Conservation (phyloP, 345 rosid species). For the Aurinia saxatilis region DNA sequence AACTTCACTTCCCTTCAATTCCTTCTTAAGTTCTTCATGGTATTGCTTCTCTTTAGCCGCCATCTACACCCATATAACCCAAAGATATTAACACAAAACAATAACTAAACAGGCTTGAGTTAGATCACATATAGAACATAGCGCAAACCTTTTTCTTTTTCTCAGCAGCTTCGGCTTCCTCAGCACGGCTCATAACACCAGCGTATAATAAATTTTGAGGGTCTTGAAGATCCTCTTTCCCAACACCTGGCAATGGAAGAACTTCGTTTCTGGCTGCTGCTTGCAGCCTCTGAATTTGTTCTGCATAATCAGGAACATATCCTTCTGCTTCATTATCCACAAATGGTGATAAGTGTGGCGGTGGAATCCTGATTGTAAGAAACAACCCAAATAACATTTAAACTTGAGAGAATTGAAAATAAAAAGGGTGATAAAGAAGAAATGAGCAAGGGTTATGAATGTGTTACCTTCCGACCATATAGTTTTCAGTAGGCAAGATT, state of each 20-base stretch:
- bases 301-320: constrained; percentile 86
- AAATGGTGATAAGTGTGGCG: constrained; percentile 89
- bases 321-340: constrained; percentile 88
- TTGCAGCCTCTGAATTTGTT: constrained; percentile 61
- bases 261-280: constrained; percentile 75
- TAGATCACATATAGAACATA: background rate
- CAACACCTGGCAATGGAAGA: constrained; percentile 79
- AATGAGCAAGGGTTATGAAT: background rate
- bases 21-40: constrained; percentile 72
- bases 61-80: constrained; percentile 40
- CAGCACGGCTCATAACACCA: constrained; percentile 59
- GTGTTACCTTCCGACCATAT: constrained; percentile 73
- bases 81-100: background rate
- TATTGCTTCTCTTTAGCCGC: constrained; percentile 65
- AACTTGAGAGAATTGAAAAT: background rate
- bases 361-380: constrained; percentile 48
- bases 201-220: constrained; percentile 68
- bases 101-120: background rate
- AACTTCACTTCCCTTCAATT: constrained; percentile 34
- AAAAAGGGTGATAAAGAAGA: background rate
- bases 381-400: background rate
- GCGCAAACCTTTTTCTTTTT: constrained; percentile 51
- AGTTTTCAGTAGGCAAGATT: constrained; percentile 62
- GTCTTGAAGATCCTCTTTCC: constrained; percentile 64
- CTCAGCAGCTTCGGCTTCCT: constrained; percentile 72